Evolutionary conservation across 1,284 basidiomycete species (phyloP).

Genomic region (Vanrija sp.): DNA sequence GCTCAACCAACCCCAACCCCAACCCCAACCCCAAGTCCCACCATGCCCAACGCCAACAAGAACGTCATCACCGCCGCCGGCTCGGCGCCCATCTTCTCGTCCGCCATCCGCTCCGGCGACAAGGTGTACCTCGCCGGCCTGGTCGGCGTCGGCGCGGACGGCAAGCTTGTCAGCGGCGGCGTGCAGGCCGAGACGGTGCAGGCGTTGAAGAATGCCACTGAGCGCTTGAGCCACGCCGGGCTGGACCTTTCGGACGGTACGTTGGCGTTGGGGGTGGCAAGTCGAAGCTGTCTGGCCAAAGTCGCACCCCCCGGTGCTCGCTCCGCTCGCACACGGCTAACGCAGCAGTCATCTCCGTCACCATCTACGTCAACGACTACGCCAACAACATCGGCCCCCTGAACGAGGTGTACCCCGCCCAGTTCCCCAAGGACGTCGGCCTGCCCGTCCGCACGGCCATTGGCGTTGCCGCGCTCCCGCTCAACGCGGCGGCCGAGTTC

Average conservation of each 20-base stretch:
- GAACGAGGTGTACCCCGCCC: constrained; percentile 12
- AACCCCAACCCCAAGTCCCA: neutral
- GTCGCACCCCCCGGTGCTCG: no score
- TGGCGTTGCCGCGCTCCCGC: constrained; percentile 12
- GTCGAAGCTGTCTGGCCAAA: no score
- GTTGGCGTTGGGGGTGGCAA: no score
- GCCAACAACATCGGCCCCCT: constrained; percentile 6
- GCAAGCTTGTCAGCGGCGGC: constrained; percentile 65
- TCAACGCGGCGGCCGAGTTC: constrained; percentile 12
- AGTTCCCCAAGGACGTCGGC: constrained; percentile 5
- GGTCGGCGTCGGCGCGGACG: constrained; percentile 57
- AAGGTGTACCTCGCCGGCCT: constrained; percentile 16
- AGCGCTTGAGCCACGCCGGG: constrained; percentile 4
- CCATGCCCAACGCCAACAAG: constrained; percentile 6
- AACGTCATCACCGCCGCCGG: constrained; percentile 1
- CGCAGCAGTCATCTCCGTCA: constrained; percentile 9
- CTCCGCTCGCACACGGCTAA: neutral
- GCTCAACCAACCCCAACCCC: no score
- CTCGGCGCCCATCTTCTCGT: constrained; percentile 6
- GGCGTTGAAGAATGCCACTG: constrained; percentile 65
- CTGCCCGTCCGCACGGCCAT: constrained; percentile 14
- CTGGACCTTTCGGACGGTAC: constrained; percentile 18
- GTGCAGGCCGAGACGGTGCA: constrained; percentile 69
- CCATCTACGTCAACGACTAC: constrained; percentile 12
- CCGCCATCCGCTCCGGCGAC: constrained; percentile 12